Base-by-base conservation (phyloP, 257 asterid species). In the Eucommia ulmoides region DNA sequence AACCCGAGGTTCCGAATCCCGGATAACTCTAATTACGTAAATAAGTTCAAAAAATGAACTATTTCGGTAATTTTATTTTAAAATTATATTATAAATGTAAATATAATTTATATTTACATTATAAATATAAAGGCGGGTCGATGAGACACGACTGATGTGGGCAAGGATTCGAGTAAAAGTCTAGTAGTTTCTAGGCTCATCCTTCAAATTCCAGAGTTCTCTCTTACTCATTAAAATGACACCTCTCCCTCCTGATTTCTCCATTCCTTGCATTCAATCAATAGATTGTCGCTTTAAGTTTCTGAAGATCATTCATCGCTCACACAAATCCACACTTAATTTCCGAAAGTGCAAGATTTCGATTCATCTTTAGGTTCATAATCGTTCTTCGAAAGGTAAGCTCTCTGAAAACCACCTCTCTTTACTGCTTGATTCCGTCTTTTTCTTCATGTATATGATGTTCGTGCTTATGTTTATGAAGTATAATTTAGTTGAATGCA, bases 161-260 rank as follows among this genome's bases (percentile, higher is more conserved):
- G n/a, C n/a, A n/a, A n/a, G n/a, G n/a, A n/a, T n/a, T n/a, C n/a
- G 38, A 29, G 38, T 29, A 38, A 15, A 38, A 38, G n/a, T 38
- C 71, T 42, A 48, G 65, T 51, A 53, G 18, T 44, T 65, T 65
- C 71, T 49, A 53, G 71, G 19, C n/a, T 8, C 7, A 17, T 45
- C 48, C 17, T 38, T 23, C 10, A 8, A 16, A 22, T 53, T 65
- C 71, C 41, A 26, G 65, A 2, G 1, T 16, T 25, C 33, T 62
- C 68, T 25, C 38, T 29, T 29, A 29, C 38, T 29, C 12, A 12
- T 5, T 7, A 29, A 29, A 29, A 5, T 29, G 41, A 1, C 18
- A 20, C 35, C 26, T 20, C 17, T 47, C 23, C n/a, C 35, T 47
- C 41, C 1, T 20, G 38, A 33, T 45, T 19, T 7, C 0, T 22